Conservation (phyloP, 2,329 filamentous ascomycete genomes). For the Fusarium sp. region DNA sequence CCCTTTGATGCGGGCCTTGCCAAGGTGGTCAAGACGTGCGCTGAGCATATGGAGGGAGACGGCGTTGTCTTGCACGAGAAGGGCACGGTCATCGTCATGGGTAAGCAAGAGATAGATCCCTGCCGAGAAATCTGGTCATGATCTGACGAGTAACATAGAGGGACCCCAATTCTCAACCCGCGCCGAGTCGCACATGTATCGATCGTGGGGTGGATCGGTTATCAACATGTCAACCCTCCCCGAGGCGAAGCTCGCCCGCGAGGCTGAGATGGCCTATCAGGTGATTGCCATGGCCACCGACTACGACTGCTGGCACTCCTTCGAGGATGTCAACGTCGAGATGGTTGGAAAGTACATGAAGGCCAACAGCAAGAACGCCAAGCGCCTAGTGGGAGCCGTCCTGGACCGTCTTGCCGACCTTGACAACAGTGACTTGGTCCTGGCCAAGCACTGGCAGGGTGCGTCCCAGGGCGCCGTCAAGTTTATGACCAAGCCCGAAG, state of each 20-base stretch:
- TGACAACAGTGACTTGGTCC: conserved; percentile 76
- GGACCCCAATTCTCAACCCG: conserved; percentile 98
- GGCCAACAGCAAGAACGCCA: conserved; percentile 87
- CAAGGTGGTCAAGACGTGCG: conserved; percentile 78
- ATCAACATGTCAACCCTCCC: conserved; percentile 99
- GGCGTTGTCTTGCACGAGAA: conserved; percentile 83
- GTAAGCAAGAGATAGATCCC: conserved; percentile 51
- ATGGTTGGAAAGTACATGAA: conserved; percentile 99
- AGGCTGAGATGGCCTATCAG: conserved; percentile 96
- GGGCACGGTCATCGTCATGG: conserved; percentile 91
- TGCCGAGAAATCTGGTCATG: conserved; percentile 12
- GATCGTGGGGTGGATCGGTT: conserved; percentile 88
- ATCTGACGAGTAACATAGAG: conserved; percentile 62
- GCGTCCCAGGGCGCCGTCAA: conserved; percentile 77
- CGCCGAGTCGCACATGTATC: conserved; percentile 94
- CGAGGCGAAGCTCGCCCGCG: conserved; percentile 93
- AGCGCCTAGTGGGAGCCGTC: conserved; percentile 82
- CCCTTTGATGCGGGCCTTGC: conserved; percentile 86
- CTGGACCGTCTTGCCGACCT: conserved; percentile 83
- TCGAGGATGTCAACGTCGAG: conserved; percentile 86
- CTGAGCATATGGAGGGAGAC: conserved; percentile 77
- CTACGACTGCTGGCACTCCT: conserved; percentile 96
- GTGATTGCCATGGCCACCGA: conserved; percentile 99
- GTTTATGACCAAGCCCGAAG: conserved; percentile 81
- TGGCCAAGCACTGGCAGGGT: conserved; percentile 82